Evolutionary conservation across 306 rosid species (phyloP).

Genomic region (Alnus glutinosa): DNA sequence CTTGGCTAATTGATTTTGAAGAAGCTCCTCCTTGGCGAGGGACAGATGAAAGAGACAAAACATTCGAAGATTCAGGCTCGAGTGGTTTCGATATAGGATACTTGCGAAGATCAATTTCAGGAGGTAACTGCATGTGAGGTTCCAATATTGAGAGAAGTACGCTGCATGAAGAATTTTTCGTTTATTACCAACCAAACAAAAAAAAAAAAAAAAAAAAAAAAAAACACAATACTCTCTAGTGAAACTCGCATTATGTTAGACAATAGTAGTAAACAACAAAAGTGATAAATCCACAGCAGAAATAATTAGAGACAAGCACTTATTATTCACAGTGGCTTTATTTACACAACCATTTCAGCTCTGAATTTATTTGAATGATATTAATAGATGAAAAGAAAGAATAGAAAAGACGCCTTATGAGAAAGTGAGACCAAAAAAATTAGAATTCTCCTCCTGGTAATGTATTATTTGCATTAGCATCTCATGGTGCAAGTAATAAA

Average conservation of each 20-base stretch:
- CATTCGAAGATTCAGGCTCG: slow-evolving; percentile 49
- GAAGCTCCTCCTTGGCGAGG: slow-evolving; percentile 45
- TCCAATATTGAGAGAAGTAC: slow-evolving; percentile 86
- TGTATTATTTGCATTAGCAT: too few species aligned
- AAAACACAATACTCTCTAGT: background rate
- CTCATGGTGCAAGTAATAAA: too few species aligned
- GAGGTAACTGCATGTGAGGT: slow-evolving; percentile 87
- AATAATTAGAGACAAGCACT: background rate
- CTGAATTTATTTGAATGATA: background rate
- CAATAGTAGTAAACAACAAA: background rate
- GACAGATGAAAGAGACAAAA: slow-evolving; percentile 44
- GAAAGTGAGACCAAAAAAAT: too few species aligned
- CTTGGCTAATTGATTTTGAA: slow-evolving; percentile 53
- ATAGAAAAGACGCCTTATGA: too few species aligned
- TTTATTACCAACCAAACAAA: slow-evolving; percentile 8
- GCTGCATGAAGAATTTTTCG: slow-evolving; percentile 44
- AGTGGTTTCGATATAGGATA: slow-evolving; percentile 41
- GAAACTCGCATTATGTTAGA: background rate
- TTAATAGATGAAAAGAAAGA: too few species aligned
- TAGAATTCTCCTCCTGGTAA: too few species aligned
- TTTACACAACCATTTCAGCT: background rate
- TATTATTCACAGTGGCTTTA: background rate
- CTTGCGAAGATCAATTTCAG: slow-evolving; percentile 77
- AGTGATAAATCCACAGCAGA: background rate
- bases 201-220: background rate